Evolutionary conservation across 192 early-diverging fungal species (phyloP).

Genomic region (Coemansia sp.): DNA sequence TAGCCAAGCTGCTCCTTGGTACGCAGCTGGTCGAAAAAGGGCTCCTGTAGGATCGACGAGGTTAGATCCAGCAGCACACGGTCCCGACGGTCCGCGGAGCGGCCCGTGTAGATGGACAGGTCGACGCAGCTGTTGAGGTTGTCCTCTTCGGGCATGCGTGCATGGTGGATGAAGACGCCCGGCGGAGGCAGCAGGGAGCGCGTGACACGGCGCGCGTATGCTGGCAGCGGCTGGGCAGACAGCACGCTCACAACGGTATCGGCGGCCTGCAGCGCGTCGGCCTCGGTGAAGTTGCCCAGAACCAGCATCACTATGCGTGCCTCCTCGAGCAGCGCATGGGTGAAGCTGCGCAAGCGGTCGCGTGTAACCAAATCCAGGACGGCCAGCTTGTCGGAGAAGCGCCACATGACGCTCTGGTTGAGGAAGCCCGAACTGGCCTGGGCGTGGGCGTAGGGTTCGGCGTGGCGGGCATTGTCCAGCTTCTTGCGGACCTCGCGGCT

Average conservation of each 20-base stretch:
- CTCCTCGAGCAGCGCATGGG: conserved; percentile 63
- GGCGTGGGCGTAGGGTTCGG: conserved; percentile 76
- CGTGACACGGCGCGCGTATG: conserved; percentile 27
- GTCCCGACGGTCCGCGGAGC: conserved; percentile 54
- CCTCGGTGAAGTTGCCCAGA: conserved; percentile 75
- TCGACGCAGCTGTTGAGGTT: conserved; percentile 90
- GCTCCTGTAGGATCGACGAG: conserved; percentile 79
- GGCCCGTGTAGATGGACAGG: conserved; percentile 76
- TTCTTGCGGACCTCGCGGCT: conserved; percentile 69
- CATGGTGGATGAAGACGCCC: conserved; percentile 30
- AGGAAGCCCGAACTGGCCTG: conserved; percentile 68
- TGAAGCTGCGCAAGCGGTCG: conserved; percentile 70
- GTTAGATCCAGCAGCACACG: conserved; percentile 67
- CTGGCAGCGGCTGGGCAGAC: conserved; percentile 54
- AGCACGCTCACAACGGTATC: conserved; percentile 57
- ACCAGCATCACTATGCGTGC: conserved; percentile 75
- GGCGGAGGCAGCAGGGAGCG: conserved; percentile 34
- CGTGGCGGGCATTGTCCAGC: conserved; percentile 72
- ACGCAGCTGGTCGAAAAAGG: conserved; percentile 87
- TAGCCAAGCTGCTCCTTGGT: conserved; percentile 87
- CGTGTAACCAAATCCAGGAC: conserved; percentile 65
- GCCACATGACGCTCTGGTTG: conserved; percentile 76
- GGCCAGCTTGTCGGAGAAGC: conserved; percentile 66
- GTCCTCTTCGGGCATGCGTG: conserved; percentile 56
- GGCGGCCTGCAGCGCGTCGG: conserved; percentile 60